Evolutionary conservation across 176 grass and related monocot genomes (phyloP).

Genomic region (Sorghum bicolor): Sorghum_bicolor_NCBIv3 NC_012871.2:9864501-9865000

Average conservation of each 20-base stretch:
- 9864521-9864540: background rate
- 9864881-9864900: background rate
- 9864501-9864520: background rate
- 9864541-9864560: conserved; percentile 65
- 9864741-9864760: conserved; percentile 71
- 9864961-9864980: background rate
- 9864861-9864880: background rate
- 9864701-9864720: conserved; percentile 87
- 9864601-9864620: conserved; percentile 5
- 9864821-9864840: background rate
- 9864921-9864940: background rate
- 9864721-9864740: conserved; percentile 92
- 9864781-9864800: background rate
- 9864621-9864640: conserved; percentile 7
- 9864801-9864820: background rate
- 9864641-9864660: background rate
- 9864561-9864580: conserved; percentile 80
- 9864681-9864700: conserved; percentile 86
- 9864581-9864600: conserved; percentile 92
- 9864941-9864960: conserved; percentile 17
- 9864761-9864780: conserved; percentile 40
- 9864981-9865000: conserved; percentile 11
- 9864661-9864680: background rate
- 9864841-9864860: background rate
- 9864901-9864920: conserved; percentile 22